Evolutionary conservation across 768 basidiomycete species (phyloP).

Genomic region (Scleroderma bovista): DNA sequence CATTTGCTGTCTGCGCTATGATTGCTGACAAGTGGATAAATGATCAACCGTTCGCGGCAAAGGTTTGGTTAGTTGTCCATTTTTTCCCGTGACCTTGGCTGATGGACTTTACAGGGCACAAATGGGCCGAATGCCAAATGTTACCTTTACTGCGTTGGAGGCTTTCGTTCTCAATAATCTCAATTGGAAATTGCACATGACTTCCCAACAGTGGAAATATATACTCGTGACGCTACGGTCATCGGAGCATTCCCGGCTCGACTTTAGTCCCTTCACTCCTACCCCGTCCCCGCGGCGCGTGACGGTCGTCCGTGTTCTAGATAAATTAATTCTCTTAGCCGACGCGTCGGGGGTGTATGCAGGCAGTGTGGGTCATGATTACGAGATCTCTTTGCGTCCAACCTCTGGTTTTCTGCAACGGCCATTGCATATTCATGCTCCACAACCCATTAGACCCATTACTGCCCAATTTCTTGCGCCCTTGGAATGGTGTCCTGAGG

Average conservation of each 20-base stretch:
- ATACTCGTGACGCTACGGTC: constrained; percentile 7
- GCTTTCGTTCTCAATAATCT: constrained; percentile 10
- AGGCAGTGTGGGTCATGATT: neutral
- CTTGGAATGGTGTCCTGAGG: constrained; percentile 25
- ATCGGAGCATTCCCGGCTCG: constrained; percentile 20
- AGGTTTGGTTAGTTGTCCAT: constrained; percentile 20
- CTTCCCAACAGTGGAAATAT: constrained; percentile 19
- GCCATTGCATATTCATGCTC: constrained; percentile 7
- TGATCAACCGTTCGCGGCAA: constrained; percentile 26
- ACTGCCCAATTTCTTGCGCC: constrained; percentile 9
- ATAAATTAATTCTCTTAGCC: constrained; percentile 13
- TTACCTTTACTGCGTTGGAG: constrained; percentile 21
- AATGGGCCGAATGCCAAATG: constrained; percentile 16
- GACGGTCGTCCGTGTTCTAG: constrained; percentile 15
- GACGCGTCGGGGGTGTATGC: neutral
- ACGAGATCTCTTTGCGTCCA: neutral
- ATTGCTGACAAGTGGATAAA: constrained; percentile 31
- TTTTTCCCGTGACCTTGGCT: neutral
- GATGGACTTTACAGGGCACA: constrained; percentile 15
- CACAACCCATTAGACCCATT: constrained; percentile 9
- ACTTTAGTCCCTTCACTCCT: constrained; percentile 21
- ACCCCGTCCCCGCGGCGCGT: constrained; percentile 9
- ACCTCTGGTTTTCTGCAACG: neutral
- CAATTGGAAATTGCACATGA: constrained; percentile 2
- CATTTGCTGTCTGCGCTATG: constrained; percentile 32